A percentile compares a stretch with the other conserved stretches of the same genome.
These are phyloP conservation scores for Drechslerella dactyloides DNA, from an alignment of 2,329 filamentous ascomycete genomes.

Conservation along the genomic window DNA sequence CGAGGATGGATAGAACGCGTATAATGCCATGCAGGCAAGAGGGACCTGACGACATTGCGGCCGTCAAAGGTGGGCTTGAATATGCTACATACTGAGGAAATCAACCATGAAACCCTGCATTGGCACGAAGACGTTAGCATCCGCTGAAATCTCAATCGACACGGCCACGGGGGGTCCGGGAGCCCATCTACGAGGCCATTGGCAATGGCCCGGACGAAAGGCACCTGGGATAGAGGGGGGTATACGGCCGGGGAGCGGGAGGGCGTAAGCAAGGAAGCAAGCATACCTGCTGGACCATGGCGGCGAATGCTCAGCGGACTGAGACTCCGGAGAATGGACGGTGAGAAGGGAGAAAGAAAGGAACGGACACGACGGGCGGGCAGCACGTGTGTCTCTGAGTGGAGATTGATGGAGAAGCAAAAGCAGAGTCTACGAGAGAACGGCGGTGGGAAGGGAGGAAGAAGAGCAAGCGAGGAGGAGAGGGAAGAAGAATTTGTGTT, in stretches of 20 bases:
- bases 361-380: conserved; percentile 36
- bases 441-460: conserved; percentile 20
- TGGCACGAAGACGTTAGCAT: conserved; percentile 16
- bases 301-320: conserved; percentile 46
- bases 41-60: conserved; percentile 21
- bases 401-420: conserved; percentile 40
- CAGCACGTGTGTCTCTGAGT: conserved; percentile 50
- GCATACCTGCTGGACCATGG: conserved; percentile 50
- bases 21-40: conserved; percentile 7
- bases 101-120: conserved; percentile 49
- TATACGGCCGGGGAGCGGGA: not conserved
- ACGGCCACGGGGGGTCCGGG: not conserved
- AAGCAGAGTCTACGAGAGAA: conserved; percentile 32
- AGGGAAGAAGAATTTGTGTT: conserved; percentile 48
- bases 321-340: conserved; percentile 37
- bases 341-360: conserved; percentile 32
- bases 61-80: conserved; percentile 5
- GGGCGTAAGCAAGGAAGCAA: conserved; percentile 11
- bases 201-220: conserved; percentile 35
- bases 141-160: conserved; percentile 21
- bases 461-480: conserved; percentile 35
- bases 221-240: conserved; percentile 32
- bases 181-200: conserved; percentile 22
- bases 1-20: conserved; percentile 65
- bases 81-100: conserved; percentile 46